Evolutionary conservation across 441 rosid species (phyloP), one percentile per base, ranked within the genome.

Genomic region (Hura crepitans): DNA sequence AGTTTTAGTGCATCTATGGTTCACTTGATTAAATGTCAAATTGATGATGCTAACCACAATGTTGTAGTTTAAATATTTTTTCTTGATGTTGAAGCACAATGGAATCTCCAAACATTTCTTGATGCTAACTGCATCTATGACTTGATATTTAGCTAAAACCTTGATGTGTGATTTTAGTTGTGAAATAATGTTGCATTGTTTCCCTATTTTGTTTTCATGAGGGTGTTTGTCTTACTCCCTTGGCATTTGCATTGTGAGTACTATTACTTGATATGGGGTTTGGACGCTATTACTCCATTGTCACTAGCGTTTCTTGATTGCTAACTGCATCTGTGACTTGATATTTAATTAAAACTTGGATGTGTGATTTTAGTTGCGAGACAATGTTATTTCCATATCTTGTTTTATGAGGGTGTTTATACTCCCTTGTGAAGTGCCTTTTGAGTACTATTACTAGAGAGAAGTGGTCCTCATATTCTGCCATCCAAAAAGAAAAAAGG

Each of bases 171-270:
- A 15, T 46, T 22, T 63, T 5, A 23, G 22, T 42, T 22, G 4
- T 23, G 18, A 25, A 27, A 46, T 14, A 53, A 7, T 53, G 25
- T 20, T 53, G 23, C 22, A 15, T 61, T 39, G 49, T 42, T 35
- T 63, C 53, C 31, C 6, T 45, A 45, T 63, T 23, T 27, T 63
- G 53, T 63, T 46, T 65, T 30, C n/a, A 17, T 65, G 25, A 47
- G 11, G 22, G 35, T 45, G 17, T 25, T 65, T 47, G 57, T 20
- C 57, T 65, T 62, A 5, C 18, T 62, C n/a, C 25, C 45, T 61
- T 20, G 3, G 9, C 50, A 42, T 11, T 62, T n/a, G 57, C 23
- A 46, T 47, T 47, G 23, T 18, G 28, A 51, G 31, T 10, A 23
- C 56, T 20, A 11, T 2, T 49, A 10, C n/a, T n/a, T n/a, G n/a